Percentiles rank a stretch among this genome's conserved stretches.
phyloP scores from a whole-genome alignment of 768 basidiomycete genomes.

The Termitomyces sp. region DNA sequence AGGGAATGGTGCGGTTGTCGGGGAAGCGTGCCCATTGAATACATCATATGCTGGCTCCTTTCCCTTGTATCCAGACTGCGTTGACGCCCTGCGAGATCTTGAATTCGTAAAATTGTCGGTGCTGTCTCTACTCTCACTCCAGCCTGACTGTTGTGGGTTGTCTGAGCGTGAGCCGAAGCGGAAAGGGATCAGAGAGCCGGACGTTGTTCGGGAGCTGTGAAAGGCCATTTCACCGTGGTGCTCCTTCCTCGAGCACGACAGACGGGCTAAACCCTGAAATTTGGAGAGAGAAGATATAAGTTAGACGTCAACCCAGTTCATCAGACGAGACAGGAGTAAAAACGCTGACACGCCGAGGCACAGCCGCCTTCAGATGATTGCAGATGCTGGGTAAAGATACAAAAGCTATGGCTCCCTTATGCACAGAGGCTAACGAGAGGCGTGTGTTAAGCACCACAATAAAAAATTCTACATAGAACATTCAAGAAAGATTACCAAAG shows the following conservation, averaged over 20 bases:
- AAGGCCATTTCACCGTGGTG: constrained; percentile 15
- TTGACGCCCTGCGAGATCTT: constrained; percentile 21
- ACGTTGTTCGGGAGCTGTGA: constrained; percentile 21
- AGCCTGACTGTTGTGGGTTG: constrained; percentile 8
- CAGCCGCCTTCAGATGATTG: constrained; percentile 12
- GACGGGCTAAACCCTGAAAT: constrained; percentile 14
- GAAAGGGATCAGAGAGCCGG: constrained; percentile 20
- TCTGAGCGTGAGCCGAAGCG: constrained; percentile 19
- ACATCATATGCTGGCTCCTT: constrained; percentile 23
- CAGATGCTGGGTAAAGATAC: no score
- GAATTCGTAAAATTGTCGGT: constrained; percentile 11
- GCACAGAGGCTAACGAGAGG: no score
- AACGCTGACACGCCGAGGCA: constrained; percentile 12
- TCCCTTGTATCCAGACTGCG: constrained; percentile 27
- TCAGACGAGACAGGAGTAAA: constrained; percentile 17
- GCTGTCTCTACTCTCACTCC: constrained; percentile 11
- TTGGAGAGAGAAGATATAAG: constrained; percentile 3
- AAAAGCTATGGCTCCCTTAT: no score
- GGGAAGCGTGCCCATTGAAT: constrained; percentile 17
- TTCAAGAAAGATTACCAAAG: no score
- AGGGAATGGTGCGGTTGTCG: constrained; percentile 10
- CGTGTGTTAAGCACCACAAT: no score
- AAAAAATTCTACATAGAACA: no score
- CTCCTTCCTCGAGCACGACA: constrained; percentile 15
- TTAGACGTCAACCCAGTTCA: constrained; percentile 15